These are phyloP conservation scores for Hemisphaericaspora xylofermentans DNA, from an alignment of 1,139 yeast genomes.

Conservation along the genomic window DNA sequence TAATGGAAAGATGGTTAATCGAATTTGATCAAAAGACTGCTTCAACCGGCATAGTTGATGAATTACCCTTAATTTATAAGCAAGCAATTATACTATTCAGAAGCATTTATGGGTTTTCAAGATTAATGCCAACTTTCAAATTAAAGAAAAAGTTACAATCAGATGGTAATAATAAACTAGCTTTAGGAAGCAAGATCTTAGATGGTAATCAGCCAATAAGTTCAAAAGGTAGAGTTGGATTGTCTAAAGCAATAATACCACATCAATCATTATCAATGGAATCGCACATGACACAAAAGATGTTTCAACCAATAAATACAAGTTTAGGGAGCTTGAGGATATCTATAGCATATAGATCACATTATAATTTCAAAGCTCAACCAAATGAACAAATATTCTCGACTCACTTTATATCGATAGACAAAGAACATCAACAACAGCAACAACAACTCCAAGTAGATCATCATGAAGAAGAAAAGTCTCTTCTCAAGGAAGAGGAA, in stretches of 20 bases:
- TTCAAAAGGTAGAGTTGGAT: conserved; percentile 81
- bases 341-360: conserved; percentile 76
- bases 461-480: conserved; percentile 3
- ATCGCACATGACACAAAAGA: conserved; percentile 58
- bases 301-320: conserved; percentile 69
- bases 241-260: conserved; percentile 64
- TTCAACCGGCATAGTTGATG: conserved; percentile 37
- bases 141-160: conserved; percentile 40
- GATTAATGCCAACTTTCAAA: conserved; percentile 71
- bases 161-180: conserved; percentile 21
- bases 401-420: conserved; percentile 54
- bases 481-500: background rate
- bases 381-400: conserved; percentile 67
- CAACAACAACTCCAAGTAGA: conserved; percentile 4
- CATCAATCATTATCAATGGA: conserved; percentile 41
- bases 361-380: conserved; percentile 63
- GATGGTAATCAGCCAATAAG: conserved; percentile 79
- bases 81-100: conserved; percentile 74
- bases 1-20: conserved; percentile 87
- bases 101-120: conserved; percentile 63
- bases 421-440: conserved; percentile 20
- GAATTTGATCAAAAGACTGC: conserved; percentile 57
- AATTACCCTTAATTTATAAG: conserved; percentile 70
- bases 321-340: conserved; percentile 71
- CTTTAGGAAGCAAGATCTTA: conserved; percentile 56